These are phyloP conservation scores for Phytophthora sojae DNA, from an alignment of 352 stramenopile genomes.

Conservation along the genomic window DNA sequence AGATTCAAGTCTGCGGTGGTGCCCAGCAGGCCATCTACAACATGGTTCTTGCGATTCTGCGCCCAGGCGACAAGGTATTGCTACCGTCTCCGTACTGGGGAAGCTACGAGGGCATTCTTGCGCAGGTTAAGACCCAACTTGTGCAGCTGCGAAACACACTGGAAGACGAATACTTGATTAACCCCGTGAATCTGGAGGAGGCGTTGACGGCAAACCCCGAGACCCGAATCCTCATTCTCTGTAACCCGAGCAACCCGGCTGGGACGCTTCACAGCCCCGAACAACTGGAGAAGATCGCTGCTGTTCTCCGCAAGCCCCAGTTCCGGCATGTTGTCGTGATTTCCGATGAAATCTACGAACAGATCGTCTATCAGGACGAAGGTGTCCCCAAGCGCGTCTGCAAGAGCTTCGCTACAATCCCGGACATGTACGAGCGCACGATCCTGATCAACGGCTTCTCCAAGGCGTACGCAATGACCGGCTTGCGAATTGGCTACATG, in stretches of 20 bases:
- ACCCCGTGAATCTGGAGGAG: constrained; percentile 74
- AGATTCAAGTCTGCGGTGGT: constrained; percentile 96
- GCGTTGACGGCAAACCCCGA: constrained; percentile 74
- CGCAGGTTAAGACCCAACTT: constrained; percentile 86
- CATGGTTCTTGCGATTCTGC: constrained; percentile 89
- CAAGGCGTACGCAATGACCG: constrained; percentile 97
- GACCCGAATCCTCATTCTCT: constrained; percentile 93
- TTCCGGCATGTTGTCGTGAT: constrained; percentile 88
- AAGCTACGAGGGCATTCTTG: constrained; percentile 96
- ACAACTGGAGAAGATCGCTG: constrained; percentile 59
- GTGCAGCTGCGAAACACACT: constrained; percentile 91
- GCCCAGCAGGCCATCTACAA: constrained; percentile 96
- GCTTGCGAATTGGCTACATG: constrained; percentile 94
- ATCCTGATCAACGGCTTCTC: constrained; percentile 97
- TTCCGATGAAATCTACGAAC: constrained; percentile 97
- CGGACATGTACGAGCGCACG: constrained; percentile 91
- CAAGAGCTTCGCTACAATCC: constrained; percentile 73
- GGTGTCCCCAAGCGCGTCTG: constrained; percentile 55
- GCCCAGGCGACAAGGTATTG: constrained; percentile 94
- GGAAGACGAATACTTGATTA: constrained; percentile 93
- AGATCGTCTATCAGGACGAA: constrained; percentile 91
- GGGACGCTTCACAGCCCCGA: constrained; percentile 77
- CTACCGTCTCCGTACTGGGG: constrained; percentile 97
- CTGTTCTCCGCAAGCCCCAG: constrained; percentile 58
- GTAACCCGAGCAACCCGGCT: constrained; percentile 97